Conservation (phyloP, 1,284 basidiomycete genomes). For the Sparassis latifolia region DNA sequence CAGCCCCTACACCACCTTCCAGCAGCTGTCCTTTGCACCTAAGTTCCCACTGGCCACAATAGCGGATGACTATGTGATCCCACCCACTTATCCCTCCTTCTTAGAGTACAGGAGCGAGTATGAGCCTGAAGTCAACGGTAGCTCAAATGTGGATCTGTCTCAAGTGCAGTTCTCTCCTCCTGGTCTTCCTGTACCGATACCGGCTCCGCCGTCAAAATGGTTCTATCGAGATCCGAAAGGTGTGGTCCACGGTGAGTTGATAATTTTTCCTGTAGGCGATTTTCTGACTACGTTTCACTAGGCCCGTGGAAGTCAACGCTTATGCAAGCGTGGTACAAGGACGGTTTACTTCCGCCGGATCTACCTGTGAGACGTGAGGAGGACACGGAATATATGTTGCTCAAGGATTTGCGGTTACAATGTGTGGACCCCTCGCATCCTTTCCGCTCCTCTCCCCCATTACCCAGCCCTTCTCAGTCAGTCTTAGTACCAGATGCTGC, state of each 20-base stretch:
- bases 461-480: slow-evolving; percentile 15
- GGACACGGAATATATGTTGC: slow-evolving; percentile 55
- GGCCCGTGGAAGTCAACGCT: slow-evolving; percentile 80
- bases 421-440: slow-evolving; percentile 72
- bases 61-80: slow-evolving; percentile 83
- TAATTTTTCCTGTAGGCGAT: slow-evolving; percentile 4
- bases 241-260: slow-evolving; percentile 61
- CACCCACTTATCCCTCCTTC: slow-evolving; percentile 78
- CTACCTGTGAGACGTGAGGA: slow-evolving; percentile 73
- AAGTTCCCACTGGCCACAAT: slow-evolving; percentile 80
- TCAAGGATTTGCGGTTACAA: slow-evolving; percentile 69
- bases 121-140: slow-evolving; percentile 47
- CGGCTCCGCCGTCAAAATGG: slow-evolving; percentile 64
- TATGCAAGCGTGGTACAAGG: slow-evolving; percentile 83
- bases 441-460: slow-evolving; percentile 50
- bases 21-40: slow-evolving; percentile 77
- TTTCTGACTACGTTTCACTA: slow-evolving; percentile 21
- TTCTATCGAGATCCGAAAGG: slow-evolving; percentile 77
- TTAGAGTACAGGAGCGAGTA: slow-evolving; percentile 57
- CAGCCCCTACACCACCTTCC: slow-evolving; percentile 83
- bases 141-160: slow-evolving; percentile 38
- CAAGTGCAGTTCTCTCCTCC: slow-evolving; percentile 71
- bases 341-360: slow-evolving; percentile 71
- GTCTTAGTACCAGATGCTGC: slow-evolving; percentile 28
- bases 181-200: slow-evolving; percentile 64